A percentile compares a stretch with the other conserved stretches of the same genome.
Evolutionary conservation across 331 rosid genomes (phyloP).

Genomic region (Acacia concinna): DNA sequence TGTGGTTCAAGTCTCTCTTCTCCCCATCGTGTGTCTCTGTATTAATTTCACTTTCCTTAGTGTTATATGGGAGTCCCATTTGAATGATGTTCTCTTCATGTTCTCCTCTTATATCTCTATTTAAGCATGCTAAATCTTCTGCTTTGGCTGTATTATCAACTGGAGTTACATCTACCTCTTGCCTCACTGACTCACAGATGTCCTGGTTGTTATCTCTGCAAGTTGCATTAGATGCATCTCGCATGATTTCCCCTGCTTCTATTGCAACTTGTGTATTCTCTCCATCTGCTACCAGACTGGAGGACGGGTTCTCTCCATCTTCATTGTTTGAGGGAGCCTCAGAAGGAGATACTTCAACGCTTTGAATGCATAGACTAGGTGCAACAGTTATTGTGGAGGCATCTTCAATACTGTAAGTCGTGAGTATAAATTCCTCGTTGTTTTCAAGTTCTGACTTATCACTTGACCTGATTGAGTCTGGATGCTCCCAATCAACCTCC

Average conservation of each 20-base stretch:
- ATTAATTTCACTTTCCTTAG: conserved; percentile 10
- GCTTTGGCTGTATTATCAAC: conserved; percentile 10
- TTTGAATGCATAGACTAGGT: conserved; percentile 18
- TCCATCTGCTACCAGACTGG: neutral
- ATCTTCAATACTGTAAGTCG: conserved; percentile 4
- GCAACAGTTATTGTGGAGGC: conserved; percentile 19
- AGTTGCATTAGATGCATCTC: conserved; percentile 10
- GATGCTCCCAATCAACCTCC: conserved; percentile 19
- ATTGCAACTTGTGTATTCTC: conserved; percentile 10
- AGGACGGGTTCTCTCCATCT: conserved; percentile 19
- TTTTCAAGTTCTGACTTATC: conserved; percentile 13
- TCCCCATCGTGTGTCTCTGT: conserved; percentile 7
- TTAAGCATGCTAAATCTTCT: conserved; percentile 9
- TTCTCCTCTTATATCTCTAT: neutral
- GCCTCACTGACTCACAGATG: conserved; percentile 10
- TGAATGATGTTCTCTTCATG: conserved; percentile 9
- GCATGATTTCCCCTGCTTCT: conserved; percentile 11
- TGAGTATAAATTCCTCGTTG: neutral
- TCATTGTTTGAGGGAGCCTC: conserved; percentile 7
- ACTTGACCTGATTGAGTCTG: conserved; percentile 26
- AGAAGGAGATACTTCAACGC: neutral
- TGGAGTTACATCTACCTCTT: conserved; percentile 14
- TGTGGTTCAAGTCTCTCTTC: conserved; percentile 12
- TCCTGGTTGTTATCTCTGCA: conserved; percentile 20
- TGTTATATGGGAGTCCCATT: neutral